Percentiles rank a stretch among this genome's conserved stretches.
These are phyloP conservation scores for Achaetomium macrosporum DNA, from an alignment of 2,329 filamentous ascomycete genomes.

Conservation along the genomic window DNA sequence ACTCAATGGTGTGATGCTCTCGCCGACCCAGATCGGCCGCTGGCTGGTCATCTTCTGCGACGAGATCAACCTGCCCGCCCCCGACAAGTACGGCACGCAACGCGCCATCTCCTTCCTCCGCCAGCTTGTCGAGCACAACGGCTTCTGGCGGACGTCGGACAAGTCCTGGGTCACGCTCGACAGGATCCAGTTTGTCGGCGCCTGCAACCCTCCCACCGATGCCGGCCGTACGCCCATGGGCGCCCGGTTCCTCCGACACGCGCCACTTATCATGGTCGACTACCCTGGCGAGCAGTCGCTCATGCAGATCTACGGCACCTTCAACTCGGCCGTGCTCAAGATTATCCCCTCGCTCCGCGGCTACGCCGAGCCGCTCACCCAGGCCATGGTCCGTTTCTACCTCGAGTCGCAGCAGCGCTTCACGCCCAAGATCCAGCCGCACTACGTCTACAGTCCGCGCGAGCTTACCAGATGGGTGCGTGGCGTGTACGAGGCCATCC, in stretches of 20 bases:
- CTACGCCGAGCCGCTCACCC: slow-evolving; percentile 88
- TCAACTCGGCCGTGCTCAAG: slow-evolving; percentile 94
- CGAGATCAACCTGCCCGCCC: slow-evolving; percentile 97
- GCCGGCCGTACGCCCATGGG: slow-evolving; percentile 93
- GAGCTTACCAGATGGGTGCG: slow-evolving; percentile 97
- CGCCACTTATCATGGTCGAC: slow-evolving; percentile 99
- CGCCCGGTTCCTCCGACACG: slow-evolving; percentile 87
- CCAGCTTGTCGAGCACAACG: slow-evolving; percentile 96
- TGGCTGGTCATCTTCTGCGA: slow-evolving; percentile 99
- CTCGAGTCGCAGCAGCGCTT: slow-evolving; percentile 91
- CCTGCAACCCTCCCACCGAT: slow-evolving; percentile 97
- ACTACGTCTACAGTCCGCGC: slow-evolving; percentile 99
- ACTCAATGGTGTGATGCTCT: slow-evolving; percentile 89
- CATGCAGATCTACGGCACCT: slow-evolving; percentile 96
- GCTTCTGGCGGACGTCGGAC: slow-evolving; percentile 96
- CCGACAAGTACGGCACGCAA: slow-evolving; percentile 96
- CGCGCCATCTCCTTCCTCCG: slow-evolving; percentile 95
- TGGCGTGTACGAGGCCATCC: slow-evolving; percentile 94
- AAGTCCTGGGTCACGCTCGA: slow-evolving; percentile 98
- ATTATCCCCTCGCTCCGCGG: slow-evolving; percentile 92
- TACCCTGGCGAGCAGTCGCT: slow-evolving; percentile 95
- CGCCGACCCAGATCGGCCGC: slow-evolving; percentile 90
- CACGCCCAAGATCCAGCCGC: slow-evolving; percentile 92
- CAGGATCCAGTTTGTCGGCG: slow-evolving; percentile 96
- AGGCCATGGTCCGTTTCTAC: slow-evolving; percentile 97